A percentile compares a stretch with the other conserved stretches of the same genome.
phyloP scores from a whole-genome alignment of 1,139 yeast genomes.

The Yamadazyma sp. region DNA sequence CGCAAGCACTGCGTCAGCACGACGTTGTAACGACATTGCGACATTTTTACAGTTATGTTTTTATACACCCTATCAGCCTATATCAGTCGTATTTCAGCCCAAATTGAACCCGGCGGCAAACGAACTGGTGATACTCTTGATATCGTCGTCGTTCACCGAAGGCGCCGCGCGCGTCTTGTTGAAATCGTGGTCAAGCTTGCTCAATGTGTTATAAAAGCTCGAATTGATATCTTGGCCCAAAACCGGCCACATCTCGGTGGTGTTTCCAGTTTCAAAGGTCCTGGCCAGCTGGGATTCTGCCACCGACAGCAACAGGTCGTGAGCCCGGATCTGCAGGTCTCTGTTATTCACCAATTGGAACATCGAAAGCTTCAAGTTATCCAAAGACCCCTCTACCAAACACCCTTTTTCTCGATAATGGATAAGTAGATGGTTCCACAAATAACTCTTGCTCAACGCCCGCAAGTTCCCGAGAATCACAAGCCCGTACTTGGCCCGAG shows the following conservation, averaged over 20 bases:
- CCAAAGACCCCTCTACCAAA: slow-evolving; percentile 89
- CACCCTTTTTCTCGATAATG: slow-evolving; percentile 86
- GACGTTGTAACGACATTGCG: too few relatives aligned
- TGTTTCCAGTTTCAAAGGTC: slow-evolving; percentile 1
- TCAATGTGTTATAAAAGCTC: slow-evolving; percentile 44
- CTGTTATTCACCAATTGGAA: slow-evolving; percentile 48
- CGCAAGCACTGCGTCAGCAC: too few relatives aligned
- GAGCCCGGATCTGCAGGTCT: not conserved
- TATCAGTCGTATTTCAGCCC: too few relatives aligned
- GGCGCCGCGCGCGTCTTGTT: slow-evolving; percentile 19
- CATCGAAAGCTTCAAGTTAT: slow-evolving; percentile 70
- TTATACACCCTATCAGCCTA: too few relatives aligned
- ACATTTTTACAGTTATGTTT: too few relatives aligned
- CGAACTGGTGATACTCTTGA: slow-evolving; percentile 44
- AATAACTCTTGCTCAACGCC: slow-evolving; percentile 64
- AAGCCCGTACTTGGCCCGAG: slow-evolving; percentile 87
- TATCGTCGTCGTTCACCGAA: slow-evolving; percentile 44
- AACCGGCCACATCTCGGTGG: slow-evolving; percentile 24
- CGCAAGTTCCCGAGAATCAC: slow-evolving; percentile 83
- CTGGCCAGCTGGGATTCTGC: not conserved
- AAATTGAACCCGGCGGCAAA: slow-evolving; percentile 42
- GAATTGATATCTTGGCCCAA: slow-evolving; percentile 30
- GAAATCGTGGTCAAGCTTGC: slow-evolving; percentile 24
- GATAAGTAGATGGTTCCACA: slow-evolving; percentile 78
- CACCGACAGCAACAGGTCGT: too few relatives aligned